Evolutionary conservation across 2,329 filamentous ascomycete genomes (phyloP).

Genomic region (Verruconis gallopava): DNA sequence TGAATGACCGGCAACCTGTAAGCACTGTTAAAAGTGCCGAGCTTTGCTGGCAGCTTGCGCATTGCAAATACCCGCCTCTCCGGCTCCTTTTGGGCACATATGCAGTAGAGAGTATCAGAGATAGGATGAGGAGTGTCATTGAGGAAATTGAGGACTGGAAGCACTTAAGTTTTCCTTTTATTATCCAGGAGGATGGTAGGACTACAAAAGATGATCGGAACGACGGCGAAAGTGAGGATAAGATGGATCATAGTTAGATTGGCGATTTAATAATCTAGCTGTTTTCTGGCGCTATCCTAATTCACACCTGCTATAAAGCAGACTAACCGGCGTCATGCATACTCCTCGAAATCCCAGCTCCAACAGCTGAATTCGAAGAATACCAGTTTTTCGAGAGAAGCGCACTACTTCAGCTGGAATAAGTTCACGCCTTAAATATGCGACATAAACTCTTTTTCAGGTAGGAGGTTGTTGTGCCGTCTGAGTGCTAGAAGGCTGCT

Average conservation of each 20-base stretch:
- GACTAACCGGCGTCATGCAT: too few species aligned
- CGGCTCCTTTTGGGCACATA: conserved; percentile 81
- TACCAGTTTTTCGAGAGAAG: too few species aligned
- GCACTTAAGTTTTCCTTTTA: conserved; percentile 55
- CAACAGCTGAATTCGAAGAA: too few species aligned
- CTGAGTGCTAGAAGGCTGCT: too few species aligned
- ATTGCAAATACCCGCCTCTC: conserved; percentile 87
- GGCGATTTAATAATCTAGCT: too few species aligned
- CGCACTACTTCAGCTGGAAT: too few species aligned
- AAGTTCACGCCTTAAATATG: too few species aligned
- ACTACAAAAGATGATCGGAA: not conserved
- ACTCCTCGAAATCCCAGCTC: too few species aligned
- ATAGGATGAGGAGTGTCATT: conserved; percentile 77
- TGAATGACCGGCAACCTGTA: conserved; percentile 82
- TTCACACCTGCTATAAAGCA: too few species aligned
- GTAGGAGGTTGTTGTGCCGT: too few species aligned
- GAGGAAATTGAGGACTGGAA: conserved; percentile 90
- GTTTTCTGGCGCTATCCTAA: too few species aligned
- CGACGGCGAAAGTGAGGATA: not conserved
- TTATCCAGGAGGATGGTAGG: conserved; percentile 1
- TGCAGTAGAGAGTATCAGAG: conserved; percentile 89
- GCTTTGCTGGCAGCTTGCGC: conserved; percentile 82
- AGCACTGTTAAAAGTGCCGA: conserved; percentile 88
- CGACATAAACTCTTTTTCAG: too few species aligned
- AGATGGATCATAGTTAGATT: not conserved